These are phyloP conservation scores for Clavispora santaluciae DNA, from an alignment of 805 yeast species.

Conservation along the genomic window DNA sequence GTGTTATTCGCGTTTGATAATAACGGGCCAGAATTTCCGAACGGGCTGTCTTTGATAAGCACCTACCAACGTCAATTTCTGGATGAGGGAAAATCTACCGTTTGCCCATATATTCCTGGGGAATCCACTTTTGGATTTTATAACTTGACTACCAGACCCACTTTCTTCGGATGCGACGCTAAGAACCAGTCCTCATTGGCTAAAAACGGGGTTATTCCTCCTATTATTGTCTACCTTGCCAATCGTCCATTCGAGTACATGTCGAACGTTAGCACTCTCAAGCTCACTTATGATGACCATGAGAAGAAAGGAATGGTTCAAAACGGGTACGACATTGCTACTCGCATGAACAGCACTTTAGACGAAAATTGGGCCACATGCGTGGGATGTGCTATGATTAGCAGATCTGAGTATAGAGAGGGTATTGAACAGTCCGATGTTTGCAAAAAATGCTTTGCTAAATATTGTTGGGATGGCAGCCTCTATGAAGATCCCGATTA, in stretches of 20 bases:
- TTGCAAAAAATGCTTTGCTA: constrained; percentile 20
- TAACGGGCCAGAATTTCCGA: constrained; percentile 28
- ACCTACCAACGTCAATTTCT: constrained; percentile 34
- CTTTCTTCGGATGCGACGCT: constrained; percentile 81
- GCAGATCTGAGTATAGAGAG: constrained; percentile 22
- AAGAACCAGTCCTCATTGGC: constrained; percentile 52
- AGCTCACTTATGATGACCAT: constrained; percentile 54
- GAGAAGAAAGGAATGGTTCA: constrained; percentile 57
- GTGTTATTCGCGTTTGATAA: constrained; percentile 36
- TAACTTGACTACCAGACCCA: constrained; percentile 64
- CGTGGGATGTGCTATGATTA: constrained; percentile 27
- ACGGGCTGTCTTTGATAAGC: constrained; percentile 27
- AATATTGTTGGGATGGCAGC: constrained; percentile 26
- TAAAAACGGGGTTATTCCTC: constrained; percentile 48
- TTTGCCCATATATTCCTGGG: constrained; percentile 82
- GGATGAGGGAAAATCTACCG: constrained; percentile 48
- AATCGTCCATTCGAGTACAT: constrained; percentile 61
- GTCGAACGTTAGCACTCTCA: constrained; percentile 71
- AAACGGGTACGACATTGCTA: constrained; percentile 70
- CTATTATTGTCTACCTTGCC: constrained; percentile 73
- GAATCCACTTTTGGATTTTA: constrained; percentile 49
- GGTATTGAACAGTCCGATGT: constrained; percentile 20
- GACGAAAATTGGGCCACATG: constrained; percentile 22
- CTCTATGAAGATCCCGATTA: constrained; percentile 12
- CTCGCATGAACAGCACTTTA: constrained; percentile 35